A percentile compares a stretch with the other conserved stretches of the same genome.
Conservation (phyloP, 371 early-diverging fungal species). For the Syncephalastrum racemosum region DNA sequence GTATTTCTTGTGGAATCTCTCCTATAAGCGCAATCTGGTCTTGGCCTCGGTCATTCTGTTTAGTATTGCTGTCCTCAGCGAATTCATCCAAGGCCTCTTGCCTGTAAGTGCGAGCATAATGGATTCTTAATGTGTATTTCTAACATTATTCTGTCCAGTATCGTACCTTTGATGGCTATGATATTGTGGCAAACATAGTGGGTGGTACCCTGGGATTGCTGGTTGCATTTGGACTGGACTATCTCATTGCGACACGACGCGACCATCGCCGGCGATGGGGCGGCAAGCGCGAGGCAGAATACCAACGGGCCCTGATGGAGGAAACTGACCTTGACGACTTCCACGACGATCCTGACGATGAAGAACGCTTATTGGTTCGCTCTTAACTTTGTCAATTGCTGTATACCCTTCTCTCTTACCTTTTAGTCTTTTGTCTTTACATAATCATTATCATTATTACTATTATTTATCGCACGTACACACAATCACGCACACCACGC, state of each 20-base stretch:
- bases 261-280: constrained; percentile 39
- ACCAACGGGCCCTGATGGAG: constrained; percentile 45
- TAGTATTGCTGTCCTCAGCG: constrained; percentile 34
- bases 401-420: too few species aligned
- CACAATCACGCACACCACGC: too few species aligned
- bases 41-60: constrained; percentile 26
- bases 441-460: too few species aligned
- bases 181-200: constrained; percentile 45
- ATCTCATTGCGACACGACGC: constrained; percentile 19
- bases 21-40: constrained; percentile 35
- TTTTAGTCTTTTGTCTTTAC: too few species aligned
- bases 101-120: constrained; percentile 27
- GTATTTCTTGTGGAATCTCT: constrained; percentile 47
- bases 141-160: constrained; percentile 25
- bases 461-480: too few species aligned
- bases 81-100: constrained; percentile 44
- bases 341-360: constrained; percentile 19
- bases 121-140: neutral
- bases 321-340: constrained; percentile 26
- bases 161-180: constrained; percentile 46
- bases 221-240: constrained; percentile 29
- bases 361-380: neutral
- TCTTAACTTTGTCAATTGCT: too few species aligned
- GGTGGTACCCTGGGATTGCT: constrained; percentile 37
- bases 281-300: constrained; percentile 41